Base-by-base conservation (phyloP, 2,329 filamentous ascomycete species). In the Trichoderma sp. region DNA sequence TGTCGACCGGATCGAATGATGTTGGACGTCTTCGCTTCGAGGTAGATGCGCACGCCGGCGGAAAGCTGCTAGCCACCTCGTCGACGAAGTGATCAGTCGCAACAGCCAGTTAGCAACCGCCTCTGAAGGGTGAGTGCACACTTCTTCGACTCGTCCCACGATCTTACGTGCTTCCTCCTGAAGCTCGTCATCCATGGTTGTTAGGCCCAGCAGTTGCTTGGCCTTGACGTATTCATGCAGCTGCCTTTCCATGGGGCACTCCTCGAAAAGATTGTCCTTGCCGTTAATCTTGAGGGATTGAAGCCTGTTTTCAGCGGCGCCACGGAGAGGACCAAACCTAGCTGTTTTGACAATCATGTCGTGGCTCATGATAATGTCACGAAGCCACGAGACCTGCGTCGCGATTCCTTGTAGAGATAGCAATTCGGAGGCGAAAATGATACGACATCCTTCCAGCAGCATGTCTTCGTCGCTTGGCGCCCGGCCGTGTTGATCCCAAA, bases 141-240 rank as follows among this genome's bases (percentile, higher is more conserved):
- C 84, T 71, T 88, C 86, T 77, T 92, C 90, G 75, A 89, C 85
- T n/a, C 89, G 85, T 2, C 88, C 87, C 27, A 92, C 83, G 64
- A 92, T 89, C 27, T 85, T 87, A 78, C 89, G 90, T 18, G 90
- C 89, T 81, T 91, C 89, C 7, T 86, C 83, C 79, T 92, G 90
- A 18, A 92, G 85, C 81, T 92, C 90, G 6, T 87, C 83, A 73
- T 92, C 89, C 84, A 89, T 89, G 18, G 89, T 86, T 0, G 89
- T 91, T 78, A 92, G 79, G n/a, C 90, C 90, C 9, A 92, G 81
- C 74, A 90, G 79, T 66, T 84, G 82, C 80, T 86, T 88, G 9
- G 85, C 85, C 76, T 84, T 85, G 71, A 90, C 89, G 78, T 88
- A 91, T 63, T 89, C 86, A 6, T 87, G 86, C 27, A 91, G 84